These are phyloP conservation scores for Calonectria hawksworthii DNA, from an alignment of 2,329 filamentous ascomycete genomes.

Conservation along the genomic window DNA sequence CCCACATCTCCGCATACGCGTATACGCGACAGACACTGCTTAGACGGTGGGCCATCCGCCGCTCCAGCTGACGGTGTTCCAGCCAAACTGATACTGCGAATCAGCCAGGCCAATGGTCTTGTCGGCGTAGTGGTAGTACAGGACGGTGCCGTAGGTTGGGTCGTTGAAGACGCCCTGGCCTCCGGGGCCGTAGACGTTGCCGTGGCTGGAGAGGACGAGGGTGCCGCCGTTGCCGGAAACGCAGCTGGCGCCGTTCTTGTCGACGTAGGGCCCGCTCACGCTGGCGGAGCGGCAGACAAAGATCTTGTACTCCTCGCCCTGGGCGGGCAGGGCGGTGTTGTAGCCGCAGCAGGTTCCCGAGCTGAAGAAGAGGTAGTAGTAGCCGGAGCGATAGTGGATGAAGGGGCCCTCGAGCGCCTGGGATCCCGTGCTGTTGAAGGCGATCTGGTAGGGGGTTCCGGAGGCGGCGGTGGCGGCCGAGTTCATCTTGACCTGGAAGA, in stretches of 20 bases:
- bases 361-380: conserved; percentile 76
- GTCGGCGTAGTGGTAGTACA: conserved; percentile 75
- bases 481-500: conserved; percentile 71
- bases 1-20: no score
- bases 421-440: conserved; percentile 62
- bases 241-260: conserved; percentile 67
- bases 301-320: conserved; percentile 76
- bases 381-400: conserved; percentile 67
- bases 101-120: conserved; percentile 66
- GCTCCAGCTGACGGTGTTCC: conserved; percentile 59
- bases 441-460: conserved; percentile 58
- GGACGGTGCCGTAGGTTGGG: conserved; percentile 61
- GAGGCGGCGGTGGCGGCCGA: conserved; percentile 48
- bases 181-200: conserved; percentile 29
- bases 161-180: conserved; percentile 30
- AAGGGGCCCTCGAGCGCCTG: conserved; percentile 71
- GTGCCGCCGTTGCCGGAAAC: conserved; percentile 58
- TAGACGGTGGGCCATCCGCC: conserved; percentile 60
- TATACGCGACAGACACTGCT: no score
- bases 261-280: conserved; percentile 69
- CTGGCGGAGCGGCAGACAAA: conserved; percentile 71
- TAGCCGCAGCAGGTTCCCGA: conserved; percentile 74
- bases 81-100: conserved; percentile 60
- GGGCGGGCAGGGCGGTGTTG: conserved; percentile 62
- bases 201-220: conserved; percentile 29